phyloP scores from a whole-genome alignment of 495 filamentous ascomycete species.

The Alectoria sarmentosa region DNA sequence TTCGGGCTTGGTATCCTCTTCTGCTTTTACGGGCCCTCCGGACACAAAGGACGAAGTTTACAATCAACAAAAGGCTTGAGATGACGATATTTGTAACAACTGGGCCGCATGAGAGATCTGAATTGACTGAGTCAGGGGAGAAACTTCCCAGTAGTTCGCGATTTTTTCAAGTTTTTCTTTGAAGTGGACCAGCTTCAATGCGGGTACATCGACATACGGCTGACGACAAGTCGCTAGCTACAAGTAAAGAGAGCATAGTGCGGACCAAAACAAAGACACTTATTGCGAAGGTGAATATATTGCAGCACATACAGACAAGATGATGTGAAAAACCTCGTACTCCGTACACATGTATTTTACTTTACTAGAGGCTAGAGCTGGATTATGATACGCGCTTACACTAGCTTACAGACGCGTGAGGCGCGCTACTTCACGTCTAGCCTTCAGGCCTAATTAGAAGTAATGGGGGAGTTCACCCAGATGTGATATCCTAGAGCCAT shows the following conservation, averaged over 20 bases:
- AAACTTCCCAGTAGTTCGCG: neutral
- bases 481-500: neutral
- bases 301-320: neutral
- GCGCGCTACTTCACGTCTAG: neutral
- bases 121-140: neutral
- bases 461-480: neutral
- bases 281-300: neutral
- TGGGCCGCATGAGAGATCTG: neutral
- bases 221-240: neutral
- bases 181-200: neutral
- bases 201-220: neutral
- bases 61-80: neutral
- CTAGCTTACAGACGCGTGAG: neutral
- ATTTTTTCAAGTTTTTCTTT: neutral
- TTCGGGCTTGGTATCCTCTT: conserved; percentile 1
- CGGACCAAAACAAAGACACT: neutral
- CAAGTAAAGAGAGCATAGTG: neutral
- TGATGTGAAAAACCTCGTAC: neutral
- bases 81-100: neutral
- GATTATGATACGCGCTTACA: neutral
- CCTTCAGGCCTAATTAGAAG: too few relatives aligned
- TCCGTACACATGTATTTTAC: too few relatives aligned
- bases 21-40: neutral
- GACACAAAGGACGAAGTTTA: neutral
- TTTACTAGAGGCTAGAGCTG: too few relatives aligned